Evolutionary conservation across 441 rosid genomes (phyloP), one percentile per base, ranked within the genome.

Genomic region (Aquilaria agallochum): DNA sequence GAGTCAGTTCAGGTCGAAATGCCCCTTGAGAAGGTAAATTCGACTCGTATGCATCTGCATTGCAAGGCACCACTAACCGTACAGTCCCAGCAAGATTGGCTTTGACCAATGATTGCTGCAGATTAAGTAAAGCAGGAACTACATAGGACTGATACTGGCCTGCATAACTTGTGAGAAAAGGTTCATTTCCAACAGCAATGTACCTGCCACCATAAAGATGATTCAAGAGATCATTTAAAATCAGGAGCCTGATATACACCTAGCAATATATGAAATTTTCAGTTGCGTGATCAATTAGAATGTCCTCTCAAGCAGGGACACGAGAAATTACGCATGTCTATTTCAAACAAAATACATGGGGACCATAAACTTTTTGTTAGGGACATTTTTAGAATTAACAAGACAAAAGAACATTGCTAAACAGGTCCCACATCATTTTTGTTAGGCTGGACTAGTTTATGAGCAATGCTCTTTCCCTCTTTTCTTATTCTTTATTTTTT

Each of bases 111-210:
- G 97, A 94, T 65, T 91, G 89, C 60, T 87, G 97, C 53, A 94
- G 57, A 63, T 89, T 90, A 59, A 82, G 79, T 60, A 94, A 49
- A 70, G 96, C 92, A 60, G 99, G 99, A 44, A 91, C 60, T 9
- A 94, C 94, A 64, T 79, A 79, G 51, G 80, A 79, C 80, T 83
- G 92, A 77, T 79, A 94, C 76, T 80, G 87, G 4, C 87, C 89
- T 0, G 72, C 53, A 13, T 91, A 90, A 67, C 96, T 74, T 27
- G 90, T 50, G 54, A 94, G 85, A 77, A 90, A 90, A 34, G 98
- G 98, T 70, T 93, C 98, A 53, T 93, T 93, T 70, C 98, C 96
- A 5, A 94, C 95, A 2, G 97, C 96, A 55, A 94, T 65, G 68
- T 88, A 93, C 86, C 92, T 85, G 83, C 40, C 56, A 72, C 53